Conservation (phyloP, 805 yeast genomes). For the Dipodascopsis uninucleata region DNA sequence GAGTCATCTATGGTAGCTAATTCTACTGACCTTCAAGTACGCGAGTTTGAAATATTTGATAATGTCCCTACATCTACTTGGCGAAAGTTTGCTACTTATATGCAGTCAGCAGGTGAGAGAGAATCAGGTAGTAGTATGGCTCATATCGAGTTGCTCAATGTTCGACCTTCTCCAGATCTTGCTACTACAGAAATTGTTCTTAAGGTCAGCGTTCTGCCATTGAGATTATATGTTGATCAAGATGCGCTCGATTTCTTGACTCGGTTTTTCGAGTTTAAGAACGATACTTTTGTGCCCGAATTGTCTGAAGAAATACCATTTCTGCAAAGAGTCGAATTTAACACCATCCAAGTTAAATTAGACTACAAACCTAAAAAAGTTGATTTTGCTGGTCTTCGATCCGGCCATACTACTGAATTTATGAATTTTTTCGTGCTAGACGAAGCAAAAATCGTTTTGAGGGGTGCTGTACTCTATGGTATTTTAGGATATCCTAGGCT, state of each 20-base stretch:
- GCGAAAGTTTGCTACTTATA: conserved; percentile 74
- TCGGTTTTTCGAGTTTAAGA: conserved; percentile 78
- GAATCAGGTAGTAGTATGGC: conserved; percentile 68
- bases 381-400: conserved; percentile 76
- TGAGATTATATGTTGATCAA: conserved; percentile 84
- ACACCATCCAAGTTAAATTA: conserved; percentile 54
- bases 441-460: conserved; percentile 70
- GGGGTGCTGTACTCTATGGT: conserved; percentile 65
- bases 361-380: conserved; percentile 91
- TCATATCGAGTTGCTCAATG: conserved; percentile 48
- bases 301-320: conserved; percentile 26
- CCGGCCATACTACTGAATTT: conserved; percentile 83
- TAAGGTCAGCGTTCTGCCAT: conserved; percentile 53
- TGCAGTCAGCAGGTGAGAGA: conserved; percentile 66
- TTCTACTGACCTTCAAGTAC: conserved; percentile 46
- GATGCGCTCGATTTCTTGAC: conserved; percentile 83
- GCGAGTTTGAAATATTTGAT: conserved; percentile 62
- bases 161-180: conserved; percentile 59
- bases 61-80: conserved; percentile 84
- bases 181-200: conserved; percentile 68
- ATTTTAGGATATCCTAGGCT: conserved; percentile 67
- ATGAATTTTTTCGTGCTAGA: conserved; percentile 86
- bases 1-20: conserved; percentile 38
- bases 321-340: conserved; percentile 49
- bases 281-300: conserved; percentile 39